Evolutionary conservation across 139 green algal species (phyloP).

Genomic region (Gonium pectorale): DNA sequence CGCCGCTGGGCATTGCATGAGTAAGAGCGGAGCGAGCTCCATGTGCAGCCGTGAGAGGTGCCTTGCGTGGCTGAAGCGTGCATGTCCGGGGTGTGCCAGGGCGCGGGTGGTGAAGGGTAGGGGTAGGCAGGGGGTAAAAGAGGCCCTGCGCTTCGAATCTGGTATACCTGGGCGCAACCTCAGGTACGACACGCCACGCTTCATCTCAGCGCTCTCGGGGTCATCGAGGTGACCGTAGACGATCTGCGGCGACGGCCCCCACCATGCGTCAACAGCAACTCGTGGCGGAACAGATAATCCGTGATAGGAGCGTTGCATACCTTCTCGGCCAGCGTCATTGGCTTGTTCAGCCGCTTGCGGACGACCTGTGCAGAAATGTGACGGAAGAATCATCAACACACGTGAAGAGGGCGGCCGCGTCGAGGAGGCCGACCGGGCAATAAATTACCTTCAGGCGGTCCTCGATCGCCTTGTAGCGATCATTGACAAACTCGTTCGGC

Average conservation of each 20-base stretch:
- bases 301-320: constrained; percentile 56
- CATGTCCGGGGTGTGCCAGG: too few species aligned
- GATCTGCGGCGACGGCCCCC: constrained; percentile 78
- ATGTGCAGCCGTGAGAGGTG: too few species aligned
- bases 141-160: too few species aligned
- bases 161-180: constrained; percentile 87
- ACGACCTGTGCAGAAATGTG: constrained; percentile 73
- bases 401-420: constrained; percentile 15
- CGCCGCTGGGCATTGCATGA: too few species aligned
- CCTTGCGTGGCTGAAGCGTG: too few species aligned
- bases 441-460: constrained; percentile 77
- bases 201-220: constrained; percentile 84
- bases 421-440: neutral
- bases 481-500: constrained; percentile 82
- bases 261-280: too few species aligned
- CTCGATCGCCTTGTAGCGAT: constrained; percentile 91
- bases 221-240: constrained; percentile 97
- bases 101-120: too few species aligned
- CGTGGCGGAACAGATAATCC: too few species aligned
- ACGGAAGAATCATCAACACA: neutral
- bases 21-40: too few species aligned
- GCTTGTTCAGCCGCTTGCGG: constrained; percentile 86
- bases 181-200: constrained; percentile 90
- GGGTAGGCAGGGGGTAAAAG: neutral
- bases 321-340: constrained; percentile 94